Evolutionary conservation across 208 protist genomes (phyloP), one percentile per base, ranked within the genome.

Genomic region (Angomonas deanei): DNA sequence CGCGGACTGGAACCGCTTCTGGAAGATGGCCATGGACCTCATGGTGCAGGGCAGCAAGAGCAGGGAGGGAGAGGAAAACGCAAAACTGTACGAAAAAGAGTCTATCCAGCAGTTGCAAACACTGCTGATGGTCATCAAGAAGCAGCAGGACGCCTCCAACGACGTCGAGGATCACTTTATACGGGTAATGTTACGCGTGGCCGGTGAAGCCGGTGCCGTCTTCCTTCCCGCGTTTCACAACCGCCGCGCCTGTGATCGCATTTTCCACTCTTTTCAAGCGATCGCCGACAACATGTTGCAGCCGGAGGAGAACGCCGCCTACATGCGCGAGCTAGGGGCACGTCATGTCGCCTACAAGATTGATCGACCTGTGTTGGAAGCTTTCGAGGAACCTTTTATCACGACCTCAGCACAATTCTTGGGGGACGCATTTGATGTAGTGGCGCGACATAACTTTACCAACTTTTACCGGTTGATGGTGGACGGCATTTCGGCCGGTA

Each of bases 1-100:
- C 52, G 70, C 74, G 15, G 85, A 88, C 49, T 92, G 85, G 82
- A 19, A 70, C 26, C 66, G 69, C 38, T 84, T 87, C 49, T 92
- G 81, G 85, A 70, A 62, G 32, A 61, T 68, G 1, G 42, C 86
- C 17, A 59, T 87, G 10, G 72, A 86, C 10, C 58, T 84, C 26
- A 54, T 89, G 15, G 53, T 74, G 67, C 64, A 84, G 39, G 79
- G 82, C 34, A 78, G 72, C 26, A 39, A 69, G 26, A 84, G 74
- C 49, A 26, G 64, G 1, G 70, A 85, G 53, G 81, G 82, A 1
- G 76, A 87, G 57, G 65, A 64, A n/a, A 84, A 78, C 50, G 76
- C 61, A 15, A 66, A 56, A 38, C 23, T 77, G n/a, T 64, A 76
- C 61, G 63, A 80, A 33, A 49, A 81, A 27, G 61, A 77, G 52